These are phyloP conservation scores for Lichtheimia corymbifera DNA, from an alignment of 371 early-diverging fungal species.

Conservation along the genomic window DNA sequence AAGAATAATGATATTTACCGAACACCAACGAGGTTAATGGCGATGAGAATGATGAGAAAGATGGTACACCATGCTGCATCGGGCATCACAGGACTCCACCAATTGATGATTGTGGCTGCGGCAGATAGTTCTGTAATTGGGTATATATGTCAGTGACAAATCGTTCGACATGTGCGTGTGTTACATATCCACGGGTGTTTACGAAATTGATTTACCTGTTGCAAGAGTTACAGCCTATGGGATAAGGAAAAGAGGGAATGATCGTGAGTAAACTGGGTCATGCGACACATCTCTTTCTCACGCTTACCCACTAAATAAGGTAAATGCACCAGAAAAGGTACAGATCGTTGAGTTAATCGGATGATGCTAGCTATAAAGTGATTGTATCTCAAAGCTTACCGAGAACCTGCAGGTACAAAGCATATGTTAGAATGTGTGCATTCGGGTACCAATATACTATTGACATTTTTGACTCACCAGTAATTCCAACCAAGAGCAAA, in stretches of 20 bases:
- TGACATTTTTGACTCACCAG: slow-evolving; percentile 22
- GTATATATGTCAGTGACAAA: too few species aligned
- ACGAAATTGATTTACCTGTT: slow-evolving; percentile 18
- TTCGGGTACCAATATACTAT: not conserved
- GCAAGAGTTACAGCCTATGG: slow-evolving; percentile 38
- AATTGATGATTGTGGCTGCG: slow-evolving; percentile 75
- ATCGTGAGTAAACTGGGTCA: not conserved
- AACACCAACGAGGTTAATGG: slow-evolving; percentile 62
- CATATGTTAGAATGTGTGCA: too few species aligned
- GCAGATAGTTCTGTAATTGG: slow-evolving; percentile 70
- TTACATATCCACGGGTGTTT: too few species aligned
- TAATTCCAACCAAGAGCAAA: slow-evolving; percentile 75
- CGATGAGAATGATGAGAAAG: slow-evolving; percentile 55
- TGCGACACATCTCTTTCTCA: too few species aligned
- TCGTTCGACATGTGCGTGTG: too few species aligned
- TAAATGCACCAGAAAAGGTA: too few species aligned
- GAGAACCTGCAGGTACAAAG: slow-evolving; percentile 29
- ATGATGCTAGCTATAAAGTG: too few species aligned
- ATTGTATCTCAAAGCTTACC: slow-evolving; percentile 21
- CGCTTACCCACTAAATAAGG: slow-evolving; percentile 34
- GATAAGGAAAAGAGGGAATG: not conserved
- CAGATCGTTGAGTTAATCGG: too few species aligned
- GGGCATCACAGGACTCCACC: slow-evolving; percentile 66
- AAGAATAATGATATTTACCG: slow-evolving; percentile 14
- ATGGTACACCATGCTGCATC: slow-evolving; percentile 64